A percentile compares a stretch with the other conserved stretches of the same genome.
Evolutionary conservation across 1,284 basidiomycete species (phyloP).

Genomic region (Ganoderma meredithae): DNA sequence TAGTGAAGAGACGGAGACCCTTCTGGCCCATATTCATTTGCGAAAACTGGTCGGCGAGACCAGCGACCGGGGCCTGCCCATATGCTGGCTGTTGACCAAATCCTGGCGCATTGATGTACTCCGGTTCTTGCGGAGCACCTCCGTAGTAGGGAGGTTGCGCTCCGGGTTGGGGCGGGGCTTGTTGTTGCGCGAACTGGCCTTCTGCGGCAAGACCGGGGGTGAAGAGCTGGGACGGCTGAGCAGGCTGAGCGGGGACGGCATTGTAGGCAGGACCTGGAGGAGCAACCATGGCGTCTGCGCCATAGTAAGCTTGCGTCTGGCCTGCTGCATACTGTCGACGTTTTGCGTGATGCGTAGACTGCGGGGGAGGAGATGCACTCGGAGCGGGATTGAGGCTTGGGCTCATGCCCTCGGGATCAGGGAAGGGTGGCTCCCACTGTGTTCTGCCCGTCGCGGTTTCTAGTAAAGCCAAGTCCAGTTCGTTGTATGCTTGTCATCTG

Average conservation of each 20-base stretch:
- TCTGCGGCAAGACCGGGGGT: conserved; percentile 82
- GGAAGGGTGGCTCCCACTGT: conserved; percentile 64
- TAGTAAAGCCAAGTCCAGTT: conserved; percentile 34
- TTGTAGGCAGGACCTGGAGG: conserved; percentile 52
- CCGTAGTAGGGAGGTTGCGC: conserved; percentile 57
- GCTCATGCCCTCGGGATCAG: conserved; percentile 48
- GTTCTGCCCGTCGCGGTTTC: conserved; percentile 64
- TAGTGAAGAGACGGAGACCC: conserved; percentile 78
- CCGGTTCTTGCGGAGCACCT: conserved; percentile 50
- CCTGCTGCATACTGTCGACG: conserved; percentile 91
- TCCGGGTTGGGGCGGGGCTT: conserved; percentile 48
- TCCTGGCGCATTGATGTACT: conserved; percentile 63
- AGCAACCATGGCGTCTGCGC: conserved; percentile 50
- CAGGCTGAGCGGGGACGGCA: conserved; percentile 50
- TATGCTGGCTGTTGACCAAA: conserved; percentile 60
- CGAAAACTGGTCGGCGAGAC: conserved; percentile 85
- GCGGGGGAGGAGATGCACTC: conserved; percentile 49
- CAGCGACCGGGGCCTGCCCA: conserved; percentile 62
- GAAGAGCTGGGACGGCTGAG: conserved; percentile 73
- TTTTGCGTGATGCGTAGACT: conserved; percentile 55
- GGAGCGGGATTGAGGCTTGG: conserved; percentile 45
- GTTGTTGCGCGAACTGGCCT: conserved; percentile 68
- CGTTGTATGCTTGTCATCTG: conserved; percentile 3
- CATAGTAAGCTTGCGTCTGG: conserved; percentile 88
- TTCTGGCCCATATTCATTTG: conserved; percentile 87